Evolutionary conservation across 352 stramenopile species (phyloP).

Genomic region (Phytopythium kandeliae): DNA sequence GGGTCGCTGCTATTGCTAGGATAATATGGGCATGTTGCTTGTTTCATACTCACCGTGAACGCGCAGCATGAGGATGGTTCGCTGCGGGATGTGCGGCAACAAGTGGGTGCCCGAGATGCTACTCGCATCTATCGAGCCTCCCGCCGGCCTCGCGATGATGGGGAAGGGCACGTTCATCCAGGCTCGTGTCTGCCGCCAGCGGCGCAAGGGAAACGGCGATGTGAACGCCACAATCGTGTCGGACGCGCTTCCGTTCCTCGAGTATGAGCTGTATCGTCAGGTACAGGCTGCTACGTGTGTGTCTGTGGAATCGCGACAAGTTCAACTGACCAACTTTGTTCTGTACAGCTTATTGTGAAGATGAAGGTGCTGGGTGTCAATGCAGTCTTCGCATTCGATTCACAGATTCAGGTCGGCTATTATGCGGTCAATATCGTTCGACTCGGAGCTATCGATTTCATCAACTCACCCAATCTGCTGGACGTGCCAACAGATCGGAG

Average conservation of each 20-base stretch:
- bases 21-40: no score
- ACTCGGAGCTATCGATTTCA: no score
- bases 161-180: conserved; percentile 94
- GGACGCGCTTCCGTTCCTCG: conserved; percentile 96
- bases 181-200: conserved; percentile 91
- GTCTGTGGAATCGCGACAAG: no score
- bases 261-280: conserved; percentile 97
- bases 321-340: background rate
- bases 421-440: background rate
- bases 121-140: conserved; percentile 86
- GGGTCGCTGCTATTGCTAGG: background rate
- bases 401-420: conserved; percentile 73
- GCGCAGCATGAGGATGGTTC: conserved; percentile 93
- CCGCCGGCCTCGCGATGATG: conserved; percentile 77
- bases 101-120: conserved; percentile 98
- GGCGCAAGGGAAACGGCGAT: conserved; percentile 90
- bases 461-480: no score
- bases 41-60: conserved; percentile 2
- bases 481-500: conserved; percentile 57
- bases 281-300: no score
- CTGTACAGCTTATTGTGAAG: conserved; percentile 69
- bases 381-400: conserved; percentile 93
- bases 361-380: conserved; percentile 95
- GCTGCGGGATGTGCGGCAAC: conserved; percentile 94
- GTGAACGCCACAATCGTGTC: conserved; percentile 95